Base-by-base conservation (phyloP, 768 basidiomycete genomes). In the Rhodotorula toruloides region DNA sequence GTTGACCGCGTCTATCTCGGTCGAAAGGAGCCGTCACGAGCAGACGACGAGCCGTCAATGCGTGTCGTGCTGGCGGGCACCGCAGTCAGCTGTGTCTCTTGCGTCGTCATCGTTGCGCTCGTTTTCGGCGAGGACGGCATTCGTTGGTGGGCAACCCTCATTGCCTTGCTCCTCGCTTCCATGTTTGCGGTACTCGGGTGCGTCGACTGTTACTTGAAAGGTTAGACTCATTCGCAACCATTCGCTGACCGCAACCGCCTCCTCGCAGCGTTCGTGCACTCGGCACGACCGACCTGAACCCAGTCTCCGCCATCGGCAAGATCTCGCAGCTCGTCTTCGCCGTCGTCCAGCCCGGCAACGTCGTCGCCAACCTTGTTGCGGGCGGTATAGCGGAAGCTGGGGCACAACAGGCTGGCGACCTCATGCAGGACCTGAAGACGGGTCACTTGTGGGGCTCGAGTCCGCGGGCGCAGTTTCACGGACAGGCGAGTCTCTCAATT, bases 361-460 rank as follows among this genome's bases (percentile, higher is more conserved):
- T 96, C 27, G 90, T 96, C n/a, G 94, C 94, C 1, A 98, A 97
- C 75, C 89, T 98, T 74, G 90, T 98, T 50, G 94, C 94, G 3
- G 93, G 93, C 8, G 92, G 91, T 37, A 90, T 96, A n/a, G 88
- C 91, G 4, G 92, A 93, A 79, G 91, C 91, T 43, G 91, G 91
- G n/a, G 91, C 91, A 34, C 87, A 87, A 77, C 91, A 93, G 88
- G 91, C 93, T 12, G 94, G 92, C 22, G 94, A 98, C 76, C 84
- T 97, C 14, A 97, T 98, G 94, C 94, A 98, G 79, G 94, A 98
- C 78, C 80, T 98, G 65, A 98, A 98, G 79, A 96, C 94, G 4
- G 94, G 94, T 0, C 90, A 96, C 77, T 80, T 98, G n/a, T 84
- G 90, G 60, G 84, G 83, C 69, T 92, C 92, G 14, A 93, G 91